Base-by-base conservation (phyloP, 345 rosid species). In the Sonneratia alba region DNA sequence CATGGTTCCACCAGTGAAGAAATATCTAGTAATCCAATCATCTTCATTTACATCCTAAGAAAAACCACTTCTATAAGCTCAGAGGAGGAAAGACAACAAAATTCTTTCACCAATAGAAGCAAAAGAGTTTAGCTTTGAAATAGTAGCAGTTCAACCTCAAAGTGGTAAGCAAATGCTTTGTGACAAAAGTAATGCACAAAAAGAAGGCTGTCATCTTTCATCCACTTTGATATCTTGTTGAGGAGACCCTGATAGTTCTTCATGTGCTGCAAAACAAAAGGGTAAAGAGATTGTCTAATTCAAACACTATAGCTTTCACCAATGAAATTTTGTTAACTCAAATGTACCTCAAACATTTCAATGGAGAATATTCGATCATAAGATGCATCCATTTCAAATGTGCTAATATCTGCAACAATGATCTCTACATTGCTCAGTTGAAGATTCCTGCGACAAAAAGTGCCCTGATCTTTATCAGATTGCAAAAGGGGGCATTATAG, bases 1-100 rank as follows among this genome's bases (percentile, higher is more conserved):
- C 98, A 89, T 89, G 68, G 96, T 89, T 63, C 96, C 95, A 65
- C 96, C 97, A 0, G 86, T 85, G 75, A 94, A 89, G 91, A 91
- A 94, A 80, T 91, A 76, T 80, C 88, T 83, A 64, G 95, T 86
- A 64, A 91, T 91, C 97, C 98, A 89, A 74, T 91, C 98, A 70
- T 88, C 98, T 68, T 88, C 98, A 77, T 88, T 86, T 75, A 80
- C 65, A 74, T 88, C 97, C 97, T 88, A 67, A 40, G 45, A 4
- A n/a, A 16, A 45, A 62, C 72, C 34, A n/a, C 13, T 36, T 57
- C 36, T 19, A 56, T 32, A n/a, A 70, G n/a, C 27, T 55, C 16
- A 22, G 5, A n/a, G 36, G 22, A 68, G 19, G 32, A 42, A 68
- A 16, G 15, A 3, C 19, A 36, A 68, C 53, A n/a, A 42, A 42